phyloP scores from a whole-genome alignment of 768 basidiomycete species.

The Trametes elegans region DNA sequence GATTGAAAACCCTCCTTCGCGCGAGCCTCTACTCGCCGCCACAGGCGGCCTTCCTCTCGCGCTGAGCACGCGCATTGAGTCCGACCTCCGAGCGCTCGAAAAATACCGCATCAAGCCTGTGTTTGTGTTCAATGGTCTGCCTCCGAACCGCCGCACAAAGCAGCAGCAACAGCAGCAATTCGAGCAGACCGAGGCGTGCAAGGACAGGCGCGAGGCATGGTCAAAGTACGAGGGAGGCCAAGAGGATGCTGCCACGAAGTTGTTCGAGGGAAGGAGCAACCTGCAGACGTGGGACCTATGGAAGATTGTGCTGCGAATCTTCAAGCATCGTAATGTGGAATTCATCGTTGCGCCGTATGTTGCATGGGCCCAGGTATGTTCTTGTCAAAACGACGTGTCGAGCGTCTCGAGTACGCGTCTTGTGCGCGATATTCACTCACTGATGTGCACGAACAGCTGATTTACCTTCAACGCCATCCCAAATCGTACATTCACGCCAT shows the following conservation, averaged over 20 bases:
- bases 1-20: constrained; percentile 69
- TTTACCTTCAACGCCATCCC: constrained; percentile 90
- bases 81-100: constrained; percentile 88
- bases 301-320: constrained; percentile 88
- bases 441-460: constrained; percentile 53
- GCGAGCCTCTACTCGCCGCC: constrained; percentile 90
- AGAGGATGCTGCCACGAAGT: constrained; percentile 82
- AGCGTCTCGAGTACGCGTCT: constrained; percentile 2
- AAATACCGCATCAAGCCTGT: constrained; percentile 94
- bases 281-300: constrained; percentile 89
- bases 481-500: constrained; percentile 95
- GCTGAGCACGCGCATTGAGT: constrained; percentile 83
- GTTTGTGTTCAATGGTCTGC: constrained; percentile 93
- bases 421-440: background rate
- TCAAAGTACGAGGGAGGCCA: constrained; percentile 88
- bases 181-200: constrained; percentile 59
- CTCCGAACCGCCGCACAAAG: constrained; percentile 74
- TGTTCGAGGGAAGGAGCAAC: constrained; percentile 75
- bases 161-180: constrained; percentile 50
- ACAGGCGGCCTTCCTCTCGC: constrained; percentile 94
- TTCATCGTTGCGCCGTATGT: constrained; percentile 95
- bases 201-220: constrained; percentile 86
- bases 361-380: constrained; percentile 90
- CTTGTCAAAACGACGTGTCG: constrained; percentile 1
- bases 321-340: constrained; percentile 93